These are phyloP conservation scores for Leptoxyphium fumago DNA, from an alignment of 2,329 filamentous ascomycete genomes.

Conservation along the genomic window DNA sequence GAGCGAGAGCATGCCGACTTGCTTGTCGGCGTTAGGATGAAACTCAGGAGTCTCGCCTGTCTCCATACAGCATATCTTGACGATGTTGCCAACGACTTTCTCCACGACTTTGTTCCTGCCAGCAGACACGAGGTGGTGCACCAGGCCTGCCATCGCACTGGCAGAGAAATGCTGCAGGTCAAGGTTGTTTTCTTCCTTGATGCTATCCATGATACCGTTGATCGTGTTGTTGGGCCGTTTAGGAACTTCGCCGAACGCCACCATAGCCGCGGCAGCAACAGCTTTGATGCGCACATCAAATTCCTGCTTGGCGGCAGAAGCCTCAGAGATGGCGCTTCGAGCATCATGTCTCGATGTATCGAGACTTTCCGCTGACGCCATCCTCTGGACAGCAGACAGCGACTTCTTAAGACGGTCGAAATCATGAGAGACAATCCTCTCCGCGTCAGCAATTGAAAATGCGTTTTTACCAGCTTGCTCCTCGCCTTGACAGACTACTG, in stretches of 20 bases:
- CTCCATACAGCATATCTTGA: conserved; percentile 96
- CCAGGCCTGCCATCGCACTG: conserved; percentile 65
- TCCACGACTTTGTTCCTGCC: conserved; percentile 76
- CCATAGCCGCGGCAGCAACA: conserved; percentile 71
- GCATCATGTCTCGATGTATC: conserved; percentile 62
- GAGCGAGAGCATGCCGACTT: conserved; percentile 73
- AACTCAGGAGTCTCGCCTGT: conserved; percentile 97
- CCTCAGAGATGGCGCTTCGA: conserved; percentile 60
- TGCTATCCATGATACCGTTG: conserved; percentile 95
- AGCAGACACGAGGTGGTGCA: conserved; percentile 70
- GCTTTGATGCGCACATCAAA: conserved; percentile 78
- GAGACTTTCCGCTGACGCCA: conserved; percentile 68
- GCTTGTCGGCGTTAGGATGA: conserved; percentile 62
- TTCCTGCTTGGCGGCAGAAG: conserved; percentile 60
- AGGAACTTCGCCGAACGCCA: conserved; percentile 73
- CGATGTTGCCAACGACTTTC: conserved; percentile 87
- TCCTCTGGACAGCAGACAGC: conserved; percentile 75
- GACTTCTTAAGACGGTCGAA: conserved; percentile 78
- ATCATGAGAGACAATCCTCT: conserved; percentile 73
- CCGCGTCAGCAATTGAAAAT: conserved; percentile 76
- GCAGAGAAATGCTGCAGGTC: conserved; percentile 80
- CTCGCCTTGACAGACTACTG: conserved; percentile 88
- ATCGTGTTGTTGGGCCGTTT: conserved; percentile 91
- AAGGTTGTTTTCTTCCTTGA: conserved; percentile 85
- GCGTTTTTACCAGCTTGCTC: conserved; percentile 80